Base-by-base conservation (phyloP, 2,329 filamentous ascomycete species). In the Cercospora janseana region DNA sequence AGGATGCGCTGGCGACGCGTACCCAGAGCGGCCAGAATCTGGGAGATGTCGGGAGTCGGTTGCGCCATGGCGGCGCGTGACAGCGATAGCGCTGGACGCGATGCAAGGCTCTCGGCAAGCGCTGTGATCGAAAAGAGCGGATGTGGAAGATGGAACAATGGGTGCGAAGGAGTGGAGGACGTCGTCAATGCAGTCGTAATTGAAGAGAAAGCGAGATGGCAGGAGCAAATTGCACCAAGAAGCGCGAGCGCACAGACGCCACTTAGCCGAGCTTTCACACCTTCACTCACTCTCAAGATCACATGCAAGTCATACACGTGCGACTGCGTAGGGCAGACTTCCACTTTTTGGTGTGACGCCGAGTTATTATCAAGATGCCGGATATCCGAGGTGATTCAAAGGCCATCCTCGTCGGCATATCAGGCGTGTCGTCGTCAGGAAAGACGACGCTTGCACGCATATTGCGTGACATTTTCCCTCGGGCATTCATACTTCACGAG, bases 381-480 rank as follows among this genome's bases (percentile, higher is more conserved):
- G 35, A 20, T 9, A 15, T 24, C 12, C 57, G 60, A 52, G 23
- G 43, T 54, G 45, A 58, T 4, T 49, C 46, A 46, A 66, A 62
- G 34, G 69, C 74, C 41, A 66, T 92, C 53, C 74, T 95, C 34
- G 75, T 97, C 47, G 89, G 84, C 52, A 83, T 97, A 51, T 94
- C 88, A 29, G 93, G 93, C 49, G 88, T 87, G 57, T 96, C 92
- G 1, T 95, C 87, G 3, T 92, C 87, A 62, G 93, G 93, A 53
- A 98, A 98, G 75, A 97, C 93, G 2, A 97, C 93, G 2, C 80
- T 98, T 10, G 87, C 90, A 15, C 82, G 92, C 2, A 78, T 96
- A 9, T 77, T 98, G 13, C 83, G 89, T 51, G 83, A 88, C 65
- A 84, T 95, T 58, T 90, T 96, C 63, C 60, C 69, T 18, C 75